Base-by-base conservation (phyloP, 2,329 filamentous ascomycete species). In the Stachybotrys echinatus region DNA sequence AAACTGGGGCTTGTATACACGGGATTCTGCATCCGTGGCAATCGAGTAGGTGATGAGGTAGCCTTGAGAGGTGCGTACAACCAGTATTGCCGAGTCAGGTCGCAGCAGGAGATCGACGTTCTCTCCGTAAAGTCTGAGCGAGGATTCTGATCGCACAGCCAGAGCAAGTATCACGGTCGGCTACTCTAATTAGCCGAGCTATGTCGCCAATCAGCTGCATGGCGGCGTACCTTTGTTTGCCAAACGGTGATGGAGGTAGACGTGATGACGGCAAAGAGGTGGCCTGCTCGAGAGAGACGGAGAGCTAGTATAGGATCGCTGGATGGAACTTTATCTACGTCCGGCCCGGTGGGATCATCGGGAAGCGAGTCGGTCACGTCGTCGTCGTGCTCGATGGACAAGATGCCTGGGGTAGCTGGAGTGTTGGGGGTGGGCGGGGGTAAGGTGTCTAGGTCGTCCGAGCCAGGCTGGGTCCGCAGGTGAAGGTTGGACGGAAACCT, bases 41-140 rank as follows among this genome's bases (percentile, higher is more conserved):
- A 99, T 76, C 0, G 92, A 92, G 65, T 99, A 99, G 5, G 92
- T 97, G 58, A 99, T 94, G 23, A 99, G 79, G 65, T 89, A 97
- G 53, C 92, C 92, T 44, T 85, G 74, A 39, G 84, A 80, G 4
- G 94, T 97, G 63, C 92, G 91, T 42, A 96, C 85, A 37, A 96
- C 91, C 47, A 96, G 83, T 48, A 97, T 95, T 51, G 89, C 87
- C 6, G 90, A 91, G 68, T 99, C 94, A 5, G 94, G 92, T 48
- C 92, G 87, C 52, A 99, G 81, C 12, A 96, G 77, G 42, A 99
- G 80, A 58, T 89, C 84, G 49, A 88, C 81, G 66, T 96, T 97
- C 37, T 83, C 79, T 38, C 94, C 94, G 64, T 97, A 97, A 2
- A 85, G 86, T 52, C 82, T 76, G 43, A 97, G 71, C 0, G 94